Conservation (phyloP, 306 rosid species). For the Acacia acuminata region DNA sequence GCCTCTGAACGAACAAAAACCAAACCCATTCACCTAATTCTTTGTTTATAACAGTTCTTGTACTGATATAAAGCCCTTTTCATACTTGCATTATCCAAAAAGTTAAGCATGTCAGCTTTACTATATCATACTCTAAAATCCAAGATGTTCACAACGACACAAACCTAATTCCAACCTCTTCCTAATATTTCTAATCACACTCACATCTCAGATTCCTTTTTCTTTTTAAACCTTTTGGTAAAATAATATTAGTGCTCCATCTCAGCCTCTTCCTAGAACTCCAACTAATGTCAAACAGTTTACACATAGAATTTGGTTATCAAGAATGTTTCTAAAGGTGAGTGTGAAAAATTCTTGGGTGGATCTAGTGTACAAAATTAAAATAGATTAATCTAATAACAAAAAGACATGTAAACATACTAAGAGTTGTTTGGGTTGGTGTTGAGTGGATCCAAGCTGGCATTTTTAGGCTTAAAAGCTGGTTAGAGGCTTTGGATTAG, state of each 20-base stretch:
- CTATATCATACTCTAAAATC: constrained; percentile 31
- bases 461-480: no score
- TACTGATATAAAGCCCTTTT: constrained; percentile 34
- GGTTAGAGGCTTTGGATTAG: no score
- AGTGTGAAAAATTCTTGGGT: not conserved
- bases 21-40: constrained; percentile 41
- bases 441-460: no score
- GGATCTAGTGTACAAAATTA: not conserved
- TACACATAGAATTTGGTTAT: constrained; percentile 21
- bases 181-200: constrained; percentile 24
- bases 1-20: constrained; percentile 42
- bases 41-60: constrained; percentile 28
- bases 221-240: constrained; percentile 25
- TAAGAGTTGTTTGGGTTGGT: no score
- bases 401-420: not conserved
- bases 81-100: constrained; percentile 36
- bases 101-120: constrained; percentile 2
- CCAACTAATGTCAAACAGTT: constrained; percentile 39
- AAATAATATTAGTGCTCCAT: constrained; percentile 26
- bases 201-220: constrained; percentile 19
- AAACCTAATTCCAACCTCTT: constrained; percentile 41
- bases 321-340: constrained; percentile 4
- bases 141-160: constrained; percentile 29
- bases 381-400: not conserved
- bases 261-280: constrained; percentile 17